phyloP scores from a whole-genome alignment of 1,139 yeast genomes.

The Wickerhamomyces sp. region DNA sequence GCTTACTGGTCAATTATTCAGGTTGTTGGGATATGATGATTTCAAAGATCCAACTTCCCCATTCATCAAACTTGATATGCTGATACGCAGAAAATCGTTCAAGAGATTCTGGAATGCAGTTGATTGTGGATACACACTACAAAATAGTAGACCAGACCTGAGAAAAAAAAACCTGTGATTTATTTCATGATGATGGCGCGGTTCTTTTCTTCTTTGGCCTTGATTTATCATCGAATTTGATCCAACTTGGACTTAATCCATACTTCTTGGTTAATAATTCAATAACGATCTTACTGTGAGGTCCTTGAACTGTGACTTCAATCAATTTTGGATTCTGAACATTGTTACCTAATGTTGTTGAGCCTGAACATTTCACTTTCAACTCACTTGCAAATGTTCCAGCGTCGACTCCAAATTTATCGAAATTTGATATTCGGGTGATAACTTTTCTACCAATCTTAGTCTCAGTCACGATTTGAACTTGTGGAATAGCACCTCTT shows the following conservation, averaged over 20 bases:
- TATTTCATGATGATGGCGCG: neutral
- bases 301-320: constrained; percentile 87
- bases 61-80: constrained; percentile 9
- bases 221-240: constrained; percentile 59
- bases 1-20: constrained; percentile 7
- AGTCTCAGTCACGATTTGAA: constrained; percentile 65
- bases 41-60: constrained; percentile 12
- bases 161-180: neutral
- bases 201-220: constrained; percentile 47
- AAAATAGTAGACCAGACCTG: neutral
- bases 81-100: constrained; percentile 5
- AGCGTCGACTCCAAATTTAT: constrained; percentile 61
- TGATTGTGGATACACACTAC: neutral
- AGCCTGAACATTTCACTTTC: constrained; percentile 81
- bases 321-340: constrained; percentile 48
- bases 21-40: constrained; percentile 7
- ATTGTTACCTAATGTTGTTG: constrained; percentile 64
- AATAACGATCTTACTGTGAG: constrained; percentile 63
- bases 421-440: constrained; percentile 69
- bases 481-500: constrained; percentile 66
- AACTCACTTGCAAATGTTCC: constrained; percentile 63
- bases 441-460: constrained; percentile 80
- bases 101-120: neutral
- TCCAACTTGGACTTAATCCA: constrained; percentile 68
- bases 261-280: constrained; percentile 52